Evolutionary conservation across 1,284 basidiomycete species (phyloP).

Genomic region (Cryptococcus floricola): DNA sequence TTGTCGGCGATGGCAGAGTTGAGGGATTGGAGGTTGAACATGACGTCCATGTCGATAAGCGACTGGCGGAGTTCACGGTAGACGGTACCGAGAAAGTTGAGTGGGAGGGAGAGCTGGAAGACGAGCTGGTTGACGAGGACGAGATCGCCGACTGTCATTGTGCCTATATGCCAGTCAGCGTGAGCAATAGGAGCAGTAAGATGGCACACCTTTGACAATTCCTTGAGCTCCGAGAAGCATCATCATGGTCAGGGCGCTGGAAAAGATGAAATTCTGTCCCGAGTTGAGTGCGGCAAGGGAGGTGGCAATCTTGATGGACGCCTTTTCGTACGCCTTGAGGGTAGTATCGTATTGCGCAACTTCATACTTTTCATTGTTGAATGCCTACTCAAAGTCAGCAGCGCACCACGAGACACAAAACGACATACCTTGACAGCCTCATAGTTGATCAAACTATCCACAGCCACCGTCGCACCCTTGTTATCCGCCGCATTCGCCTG

Average conservation of each 20-base stretch:
- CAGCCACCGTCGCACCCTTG: conserved; percentile 85
- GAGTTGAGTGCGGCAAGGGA: conserved; percentile 90
- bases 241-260: conserved; percentile 82
- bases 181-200: not conserved
- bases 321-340: conserved; percentile 80
- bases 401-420: no score
- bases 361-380: conserved; percentile 94
- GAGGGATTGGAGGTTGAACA: conserved; percentile 86
- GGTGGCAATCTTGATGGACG: conserved; percentile 91
- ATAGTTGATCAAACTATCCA: conserved; percentile 95
- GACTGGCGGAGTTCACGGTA: conserved; percentile 95
- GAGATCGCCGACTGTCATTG: conserved; percentile 96
- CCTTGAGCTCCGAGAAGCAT: conserved; percentile 97
- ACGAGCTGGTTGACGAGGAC: conserved; percentile 99
- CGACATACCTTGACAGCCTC: conserved; percentile 89
- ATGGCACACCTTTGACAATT: conserved; percentile 69
- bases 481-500: conserved; percentile 96
- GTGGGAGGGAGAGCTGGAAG: conserved; percentile 90
- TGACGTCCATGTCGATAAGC: conserved; percentile 91
- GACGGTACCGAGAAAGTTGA: conserved; percentile 95
- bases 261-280: conserved; percentile 95
- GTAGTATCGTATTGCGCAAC: conserved; percentile 88
- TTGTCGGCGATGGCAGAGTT: conserved; percentile 70
- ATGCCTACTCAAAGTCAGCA: conserved; percentile 60
- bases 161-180: conserved; percentile 56